Evolutionary conservation across 2,329 filamentous ascomycete species (phyloP), one percentile per base, ranked within the genome.

Genomic region (Fusarium sp.): DNA sequence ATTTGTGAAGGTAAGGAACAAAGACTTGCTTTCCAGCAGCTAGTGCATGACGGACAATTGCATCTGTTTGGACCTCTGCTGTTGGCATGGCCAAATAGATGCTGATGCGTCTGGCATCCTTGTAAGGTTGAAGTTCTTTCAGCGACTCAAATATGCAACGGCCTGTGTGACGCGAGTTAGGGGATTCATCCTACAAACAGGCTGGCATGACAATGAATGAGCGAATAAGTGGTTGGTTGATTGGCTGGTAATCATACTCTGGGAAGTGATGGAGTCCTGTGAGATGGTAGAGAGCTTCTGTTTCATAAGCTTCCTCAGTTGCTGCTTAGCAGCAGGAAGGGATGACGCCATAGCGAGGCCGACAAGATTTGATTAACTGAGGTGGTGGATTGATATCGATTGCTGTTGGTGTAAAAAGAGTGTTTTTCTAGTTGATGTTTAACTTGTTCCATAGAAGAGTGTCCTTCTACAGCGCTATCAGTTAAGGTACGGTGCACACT

Each of bases 51-150:
- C 88, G 88, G 11, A 98, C 93, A 58, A 98, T 93, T 51, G 85
- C 84, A 54, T 91, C 89, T 3, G 96, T 99, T 73, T 94, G 93
- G 27, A 97, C 87, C 82, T 99, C 96, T 25, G 91, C 92, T 12
- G 85, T 83, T 1, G 94, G 94, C 96, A 99, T 99, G 13, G 95
- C 96, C 18, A 99, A 85, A 78, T 97, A 99, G 60, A 99, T 86
- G 73, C 93, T 94, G 75, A 99, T 88, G 56, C 89, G 87, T 65
- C 84, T 86, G 44, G 96, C 94, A 58, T 90, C 84, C 69, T 88
- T 83, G 78, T 97, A 99, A 58, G 94, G 91, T 53, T 88, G 85
- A 74, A 94, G 88, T 13, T 85, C 83, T 46, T 91, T 83, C 40
- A 98, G 82, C 9, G 86, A 83, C 57, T 88, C 85, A 70, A 90